phyloP scores from a whole-genome alignment of 441 rosid genomes.

The Erodium moschatum region DNA sequence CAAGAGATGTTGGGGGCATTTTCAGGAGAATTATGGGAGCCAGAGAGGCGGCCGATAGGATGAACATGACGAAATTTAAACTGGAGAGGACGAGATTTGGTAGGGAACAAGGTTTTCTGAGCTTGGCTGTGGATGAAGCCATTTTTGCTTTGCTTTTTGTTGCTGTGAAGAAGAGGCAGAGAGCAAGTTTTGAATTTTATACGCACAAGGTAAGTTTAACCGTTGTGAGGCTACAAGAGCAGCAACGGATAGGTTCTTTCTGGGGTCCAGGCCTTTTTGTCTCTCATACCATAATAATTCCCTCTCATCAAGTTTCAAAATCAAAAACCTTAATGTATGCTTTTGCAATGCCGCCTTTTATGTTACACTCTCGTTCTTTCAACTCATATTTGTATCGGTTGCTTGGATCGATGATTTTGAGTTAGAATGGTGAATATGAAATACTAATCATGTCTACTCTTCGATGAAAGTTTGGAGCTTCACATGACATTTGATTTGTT shows the following conservation, averaged over 20 bases:
- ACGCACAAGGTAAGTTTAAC: not conserved
- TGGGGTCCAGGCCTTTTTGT: not conserved
- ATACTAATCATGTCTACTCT: no score
- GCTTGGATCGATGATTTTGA: no score
- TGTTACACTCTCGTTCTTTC: no score
- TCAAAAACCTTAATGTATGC: no score
- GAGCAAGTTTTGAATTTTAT: not conserved
- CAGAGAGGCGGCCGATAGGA: slow-evolving; percentile 38
- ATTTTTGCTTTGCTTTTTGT: no score
- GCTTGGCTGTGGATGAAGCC: not conserved
- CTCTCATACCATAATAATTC: not conserved
- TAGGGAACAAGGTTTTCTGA: not conserved
- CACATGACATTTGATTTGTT: no score
- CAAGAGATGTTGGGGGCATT: slow-evolving; percentile 44
- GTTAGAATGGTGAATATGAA: no score
- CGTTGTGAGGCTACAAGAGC: not conserved
- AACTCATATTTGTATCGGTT: no score
- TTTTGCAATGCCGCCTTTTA: no score
- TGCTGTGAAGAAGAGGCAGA: not conserved
- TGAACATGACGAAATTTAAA: slow-evolving; percentile 34
- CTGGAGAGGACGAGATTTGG: not conserved
- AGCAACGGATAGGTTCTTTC: not conserved
- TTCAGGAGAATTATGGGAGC: slow-evolving; percentile 41
- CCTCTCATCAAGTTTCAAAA: not conserved
- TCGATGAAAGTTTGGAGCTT: no score